Evolutionary conservation across 1,284 basidiomycete genomes (phyloP).

Genomic region (Cutaneotrichosporon curvatum): DNA sequence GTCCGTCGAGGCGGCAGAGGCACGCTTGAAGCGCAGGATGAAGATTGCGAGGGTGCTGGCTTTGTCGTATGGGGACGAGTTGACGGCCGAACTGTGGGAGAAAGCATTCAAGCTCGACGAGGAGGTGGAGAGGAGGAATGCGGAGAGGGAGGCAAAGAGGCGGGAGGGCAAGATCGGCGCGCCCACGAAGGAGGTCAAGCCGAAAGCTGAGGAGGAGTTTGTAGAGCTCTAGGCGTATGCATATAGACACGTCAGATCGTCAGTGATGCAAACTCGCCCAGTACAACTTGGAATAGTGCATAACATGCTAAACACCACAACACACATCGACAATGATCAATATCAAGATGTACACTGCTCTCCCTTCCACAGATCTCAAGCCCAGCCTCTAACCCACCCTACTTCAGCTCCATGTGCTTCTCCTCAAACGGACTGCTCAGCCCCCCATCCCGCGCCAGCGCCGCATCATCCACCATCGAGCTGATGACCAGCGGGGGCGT

Average conservation of each 20-base stretch:
- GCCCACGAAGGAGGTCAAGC: slow-evolving; percentile 4
- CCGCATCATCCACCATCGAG: slow-evolving; percentile 3
- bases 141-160: slow-evolving; percentile 6
- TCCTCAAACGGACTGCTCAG: slow-evolving; percentile 39
- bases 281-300: no score
- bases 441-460: slow-evolving; percentile 4
- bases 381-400: not conserved
- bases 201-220: no score
- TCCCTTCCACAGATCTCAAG: not conserved
- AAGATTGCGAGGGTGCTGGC: slow-evolving; percentile 39
- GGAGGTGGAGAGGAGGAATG: slow-evolving; percentile 25
- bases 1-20: slow-evolving; percentile 26
- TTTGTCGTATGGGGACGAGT: slow-evolving; percentile 24
- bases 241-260: slow-evolving; percentile 1
- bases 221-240: not conserved
- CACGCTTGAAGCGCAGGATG: slow-evolving; percentile 38
- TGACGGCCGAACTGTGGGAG: slow-evolving; percentile 31
- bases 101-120: slow-evolving; percentile 29
- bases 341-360: no score
- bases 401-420: slow-evolving; percentile 11
- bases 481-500: slow-evolving; percentile 6
- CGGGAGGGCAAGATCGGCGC: slow-evolving; percentile 10
- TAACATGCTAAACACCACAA: no score
- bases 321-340: no score
- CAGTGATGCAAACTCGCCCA: no score